Conservation (phyloP, 768 basidiomycete species). For the Kwoniella mangroviensis region DNA sequence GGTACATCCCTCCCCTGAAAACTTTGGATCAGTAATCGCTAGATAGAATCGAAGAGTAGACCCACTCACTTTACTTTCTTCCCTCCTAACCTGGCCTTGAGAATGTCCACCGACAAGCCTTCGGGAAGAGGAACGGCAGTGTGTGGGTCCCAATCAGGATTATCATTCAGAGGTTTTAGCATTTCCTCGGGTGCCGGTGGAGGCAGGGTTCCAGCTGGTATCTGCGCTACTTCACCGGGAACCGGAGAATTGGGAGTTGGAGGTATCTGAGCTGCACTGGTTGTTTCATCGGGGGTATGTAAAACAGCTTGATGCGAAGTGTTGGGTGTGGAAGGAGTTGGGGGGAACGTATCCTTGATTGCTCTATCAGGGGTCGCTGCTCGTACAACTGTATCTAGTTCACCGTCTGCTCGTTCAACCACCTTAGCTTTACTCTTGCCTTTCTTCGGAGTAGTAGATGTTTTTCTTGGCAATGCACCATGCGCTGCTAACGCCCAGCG, state of each 20-base stretch:
- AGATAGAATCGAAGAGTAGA: too few relatives aligned
- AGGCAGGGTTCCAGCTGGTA: slow-evolving; percentile 27
- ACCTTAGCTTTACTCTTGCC: slow-evolving; percentile 20
- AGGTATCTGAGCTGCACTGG: slow-evolving; percentile 4
- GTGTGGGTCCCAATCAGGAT: slow-evolving; percentile 30
- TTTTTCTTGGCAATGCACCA: slow-evolving; percentile 28
- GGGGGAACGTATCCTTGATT: slow-evolving; percentile 11
- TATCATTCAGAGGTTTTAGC: slow-evolving; percentile 19
- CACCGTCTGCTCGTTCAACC: slow-evolving; percentile 20
- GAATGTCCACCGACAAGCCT: slow-evolving; percentile 44
- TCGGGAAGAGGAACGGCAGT: slow-evolving; percentile 38
- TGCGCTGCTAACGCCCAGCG: slow-evolving; percentile 55
- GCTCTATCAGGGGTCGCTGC: slow-evolving; percentile 3
- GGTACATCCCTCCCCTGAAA: slow-evolving; percentile 59
- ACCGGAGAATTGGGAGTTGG: slow-evolving; percentile 31
- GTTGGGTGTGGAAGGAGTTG: slow-evolving; percentile 34
- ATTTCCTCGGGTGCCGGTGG: slow-evolving; percentile 29
- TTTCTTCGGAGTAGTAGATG: slow-evolving; percentile 1
- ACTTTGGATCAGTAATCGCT: too few relatives aligned
- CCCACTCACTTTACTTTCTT: slow-evolving; percentile 55
- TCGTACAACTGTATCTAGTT: slow-evolving; percentile 33
- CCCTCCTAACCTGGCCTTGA: slow-evolving; percentile 49
- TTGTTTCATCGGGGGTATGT: slow-evolving; percentile 23
- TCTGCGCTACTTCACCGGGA: slow-evolving; percentile 24
- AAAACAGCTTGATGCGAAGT: slow-evolving; percentile 19